phyloP scores from a whole-genome alignment of 1,284 basidiomycete species.

The Abortiporus biennis region DNA sequence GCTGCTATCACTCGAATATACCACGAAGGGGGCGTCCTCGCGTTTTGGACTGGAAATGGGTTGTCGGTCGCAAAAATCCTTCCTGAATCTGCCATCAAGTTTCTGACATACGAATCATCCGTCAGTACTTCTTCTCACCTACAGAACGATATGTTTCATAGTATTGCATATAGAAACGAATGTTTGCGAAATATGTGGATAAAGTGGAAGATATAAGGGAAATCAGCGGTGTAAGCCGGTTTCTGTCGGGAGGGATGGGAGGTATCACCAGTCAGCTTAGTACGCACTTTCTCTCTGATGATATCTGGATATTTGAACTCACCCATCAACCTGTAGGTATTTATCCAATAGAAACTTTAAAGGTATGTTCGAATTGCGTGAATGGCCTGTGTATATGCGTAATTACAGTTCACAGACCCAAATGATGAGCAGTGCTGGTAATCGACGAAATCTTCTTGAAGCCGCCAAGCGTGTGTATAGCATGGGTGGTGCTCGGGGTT shows the following conservation, averaged over 20 bases:
- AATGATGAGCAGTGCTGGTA: constrained; percentile 84
- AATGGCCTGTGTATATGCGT: constrained; percentile 3
- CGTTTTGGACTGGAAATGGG: constrained; percentile 92
- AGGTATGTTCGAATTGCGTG: constrained; percentile 38
- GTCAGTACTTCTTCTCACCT: constrained; percentile 38
- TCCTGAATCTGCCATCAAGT: constrained; percentile 98
- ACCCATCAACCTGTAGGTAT: constrained; percentile 48
- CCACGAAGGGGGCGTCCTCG: constrained; percentile 79
- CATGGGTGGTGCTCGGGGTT: constrained; percentile 79
- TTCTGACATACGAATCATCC: constrained; percentile 91
- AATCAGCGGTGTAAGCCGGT: constrained; percentile 88
- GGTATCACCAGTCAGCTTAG: constrained; percentile 92
- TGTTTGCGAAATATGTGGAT: constrained; percentile 92
- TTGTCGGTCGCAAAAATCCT: constrained; percentile 89
- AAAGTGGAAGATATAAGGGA: constrained; percentile 85
- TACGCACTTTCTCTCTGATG: constrained; percentile 41
- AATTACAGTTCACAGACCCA: constrained; percentile 54
- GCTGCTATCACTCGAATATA: constrained; percentile 79
- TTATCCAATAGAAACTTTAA: constrained; percentile 85
- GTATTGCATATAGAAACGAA: constrained; percentile 63
- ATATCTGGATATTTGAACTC: constrained; percentile 9
- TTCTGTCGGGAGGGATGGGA: constrained; percentile 93
- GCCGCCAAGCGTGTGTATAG: constrained; percentile 69
- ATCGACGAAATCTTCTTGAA: constrained; percentile 53
- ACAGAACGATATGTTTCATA: constrained; percentile 5